Percentiles rank a stretch among this genome's conserved stretches.
These are phyloP conservation scores for Xylaria sp. DNA, from an alignment of 2,329 filamentous ascomycete species.

Conservation along the genomic window DNA sequence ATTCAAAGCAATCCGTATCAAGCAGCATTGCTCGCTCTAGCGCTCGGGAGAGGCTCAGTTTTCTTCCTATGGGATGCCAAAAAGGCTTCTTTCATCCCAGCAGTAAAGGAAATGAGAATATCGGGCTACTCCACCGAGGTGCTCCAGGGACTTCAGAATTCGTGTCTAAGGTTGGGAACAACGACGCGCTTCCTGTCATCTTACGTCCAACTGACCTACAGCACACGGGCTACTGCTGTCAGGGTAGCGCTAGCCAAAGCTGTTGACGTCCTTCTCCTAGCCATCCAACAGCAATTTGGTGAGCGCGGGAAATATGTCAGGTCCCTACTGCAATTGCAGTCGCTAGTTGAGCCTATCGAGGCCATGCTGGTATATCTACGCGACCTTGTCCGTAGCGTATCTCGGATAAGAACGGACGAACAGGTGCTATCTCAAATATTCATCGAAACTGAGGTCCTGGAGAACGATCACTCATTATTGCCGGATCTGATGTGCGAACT, in stretches of 20 bases:
- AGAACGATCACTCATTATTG: conserved; percentile 71
- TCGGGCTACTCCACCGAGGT: conserved; percentile 66
- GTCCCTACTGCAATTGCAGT: conserved; percentile 66
- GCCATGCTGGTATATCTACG: conserved; percentile 64
- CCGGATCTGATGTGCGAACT: conserved; percentile 75
- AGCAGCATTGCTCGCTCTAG: conserved; percentile 71
- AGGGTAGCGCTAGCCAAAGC: conserved; percentile 65
- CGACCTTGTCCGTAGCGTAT: conserved; percentile 61
- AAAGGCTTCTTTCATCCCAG: conserved; percentile 63
- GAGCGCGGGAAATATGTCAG: conserved; percentile 54
- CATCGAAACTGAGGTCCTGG: conserved; percentile 69
- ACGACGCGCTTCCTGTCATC: conserved; percentile 58
- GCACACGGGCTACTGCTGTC: conserved; percentile 57
- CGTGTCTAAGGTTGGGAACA: conserved; percentile 62
- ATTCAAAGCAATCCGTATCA: conserved; percentile 63
- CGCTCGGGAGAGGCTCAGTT: conserved; percentile 76
- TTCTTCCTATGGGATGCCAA: conserved; percentile 72
- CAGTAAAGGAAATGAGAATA: conserved; percentile 60
- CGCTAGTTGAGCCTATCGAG: conserved; percentile 59
- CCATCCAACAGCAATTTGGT: conserved; percentile 62
- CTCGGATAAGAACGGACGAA: conserved; percentile 64
- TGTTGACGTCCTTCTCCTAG: conserved; percentile 60
- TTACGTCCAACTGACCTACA: conserved; percentile 61
- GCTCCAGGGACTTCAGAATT: conserved; percentile 59
- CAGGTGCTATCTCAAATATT: conserved; percentile 71